A percentile compares a stretch with the other conserved stretches of the same genome.
These are phyloP conservation scores for Aquilaria agallochum DNA, from an alignment of 441 rosid species.

Conservation along the genomic window DNA sequence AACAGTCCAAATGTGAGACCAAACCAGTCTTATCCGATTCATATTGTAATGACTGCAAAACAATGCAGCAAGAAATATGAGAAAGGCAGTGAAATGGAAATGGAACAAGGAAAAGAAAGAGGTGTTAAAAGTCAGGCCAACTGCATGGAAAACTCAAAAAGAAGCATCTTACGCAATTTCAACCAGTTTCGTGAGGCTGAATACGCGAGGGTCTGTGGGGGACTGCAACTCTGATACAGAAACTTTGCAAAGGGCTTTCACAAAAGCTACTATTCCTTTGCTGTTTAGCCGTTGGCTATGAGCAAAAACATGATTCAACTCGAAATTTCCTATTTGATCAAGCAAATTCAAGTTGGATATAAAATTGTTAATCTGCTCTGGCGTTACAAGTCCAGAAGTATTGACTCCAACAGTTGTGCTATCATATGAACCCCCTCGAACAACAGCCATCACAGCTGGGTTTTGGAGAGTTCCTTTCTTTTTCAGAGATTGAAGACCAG, in stretches of 20 bases:
- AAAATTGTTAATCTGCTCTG: conserved; percentile 77
- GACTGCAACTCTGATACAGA: conserved; percentile 95
- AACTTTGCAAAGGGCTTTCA: conserved; percentile 95
- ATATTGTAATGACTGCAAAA: conserved; percentile 94
- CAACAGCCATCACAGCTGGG: conserved; percentile 97
- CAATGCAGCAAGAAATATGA: neutral
- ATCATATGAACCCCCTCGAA: conserved; percentile 98
- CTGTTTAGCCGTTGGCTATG: conserved; percentile 95
- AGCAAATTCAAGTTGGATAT: conserved; percentile 93
- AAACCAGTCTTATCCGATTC: conserved; percentile 98
- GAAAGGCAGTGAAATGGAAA: neutral
- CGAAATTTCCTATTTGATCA: conserved; percentile 94
- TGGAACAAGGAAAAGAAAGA: neutral
- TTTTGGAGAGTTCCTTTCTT: conserved; percentile 88
- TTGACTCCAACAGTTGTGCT: conserved; percentile 67
- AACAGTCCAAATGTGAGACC: conserved; percentile 97
- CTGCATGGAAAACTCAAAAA: neutral
- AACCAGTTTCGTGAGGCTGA: conserved; percentile 96
- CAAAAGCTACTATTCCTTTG: conserved; percentile 96
- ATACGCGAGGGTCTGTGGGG: conserved; percentile 97
- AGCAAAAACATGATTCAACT: conserved; percentile 95
- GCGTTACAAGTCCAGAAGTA: conserved; percentile 61
- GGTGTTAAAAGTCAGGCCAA: neutral
- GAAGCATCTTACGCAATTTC: conserved; percentile 88
- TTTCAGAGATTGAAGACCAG: conserved; percentile 68